Base-by-base conservation (phyloP, 345 rosid species). In the Noccaea bulbosa region DNA sequence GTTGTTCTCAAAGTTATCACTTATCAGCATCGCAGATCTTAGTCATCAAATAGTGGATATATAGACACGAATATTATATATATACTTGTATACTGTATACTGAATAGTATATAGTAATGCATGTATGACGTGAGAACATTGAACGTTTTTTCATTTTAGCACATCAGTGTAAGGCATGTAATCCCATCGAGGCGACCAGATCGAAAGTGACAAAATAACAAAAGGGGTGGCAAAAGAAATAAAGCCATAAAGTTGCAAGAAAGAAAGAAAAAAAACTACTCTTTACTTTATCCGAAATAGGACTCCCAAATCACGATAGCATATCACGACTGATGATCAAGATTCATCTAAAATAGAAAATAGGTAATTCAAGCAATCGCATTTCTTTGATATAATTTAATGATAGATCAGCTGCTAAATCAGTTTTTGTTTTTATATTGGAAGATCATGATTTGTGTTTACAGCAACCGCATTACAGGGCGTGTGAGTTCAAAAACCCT, bases 181-280 rank as follows among this genome's bases (percentile, higher is more conserved):
- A 75, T 75, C 78, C 78, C 74, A 75, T 62, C 52, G 17, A 53
- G 34, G 70, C 74, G 74, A 75, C 78, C 78, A 67, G 57, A 60
- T 74, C 73, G 78, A 74, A 67, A 34, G 73, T 68, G 73, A 61
- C 73, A 74, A 75, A 75, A 75, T 75, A 68, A 45, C 67, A 6
- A 44, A 68, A 68, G 69, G 70, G 64, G 27, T 75, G 70, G 38
- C 51, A 5, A 75, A 75, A 46, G 35, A 60, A 68, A 61, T 75
- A 75, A 68, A 75, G 78, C 74, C 58, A 68, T 60, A 75, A 75
- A 75, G 78, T 53, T 75, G 68, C 40, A 17, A 59, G 20, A 44
- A 65, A 48, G 6, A 55, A 39, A 7, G 34, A 44, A 51, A 27
- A 11, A 17, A 39, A 61, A 30, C 30, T 40, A 16, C 50, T 75